Conservation (phyloP, 805 yeast species). For the Ogataea kodamae region DNA sequence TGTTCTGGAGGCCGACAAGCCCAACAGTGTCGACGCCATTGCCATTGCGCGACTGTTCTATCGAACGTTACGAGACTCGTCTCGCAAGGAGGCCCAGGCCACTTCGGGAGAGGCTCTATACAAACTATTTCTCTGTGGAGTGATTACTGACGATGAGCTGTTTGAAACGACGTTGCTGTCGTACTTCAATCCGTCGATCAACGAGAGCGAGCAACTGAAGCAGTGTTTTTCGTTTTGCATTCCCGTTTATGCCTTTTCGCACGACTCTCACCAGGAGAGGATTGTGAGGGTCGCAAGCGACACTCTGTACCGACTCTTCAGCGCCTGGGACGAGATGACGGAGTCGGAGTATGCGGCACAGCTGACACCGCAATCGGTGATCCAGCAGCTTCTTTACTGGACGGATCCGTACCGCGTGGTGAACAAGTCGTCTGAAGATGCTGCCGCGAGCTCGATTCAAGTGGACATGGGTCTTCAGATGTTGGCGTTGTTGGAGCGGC, state of each 20-base stretch:
- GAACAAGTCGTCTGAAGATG: slow-evolving; percentile 40
- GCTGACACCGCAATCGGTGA: slow-evolving; percentile 47
- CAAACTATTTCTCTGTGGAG: slow-evolving; percentile 74
- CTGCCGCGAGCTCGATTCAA: slow-evolving; percentile 47
- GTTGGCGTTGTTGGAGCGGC: slow-evolving; percentile 43
- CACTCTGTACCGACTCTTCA: slow-evolving; percentile 56
- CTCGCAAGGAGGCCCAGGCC: slow-evolving; percentile 66
- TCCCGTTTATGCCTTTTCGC: slow-evolving; percentile 84
- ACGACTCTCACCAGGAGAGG: slow-evolving; percentile 63
- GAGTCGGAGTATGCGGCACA: slow-evolving; percentile 30
- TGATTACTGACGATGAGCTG: slow-evolving; percentile 65
- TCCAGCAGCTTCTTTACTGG: slow-evolving; percentile 78
- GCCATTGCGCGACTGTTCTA: slow-evolving; percentile 69
- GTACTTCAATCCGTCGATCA: slow-evolving; percentile 69
- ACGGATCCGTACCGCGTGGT: slow-evolving; percentile 74
- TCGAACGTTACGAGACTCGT: slow-evolving; percentile 54
- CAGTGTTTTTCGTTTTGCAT: slow-evolving; percentile 84
- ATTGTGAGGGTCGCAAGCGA: slow-evolving; percentile 64
- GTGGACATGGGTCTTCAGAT: slow-evolving; percentile 53
- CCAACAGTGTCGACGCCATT: slow-evolving; percentile 58
- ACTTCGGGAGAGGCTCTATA: slow-evolving; percentile 83
- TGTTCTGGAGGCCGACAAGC: slow-evolving; percentile 52
- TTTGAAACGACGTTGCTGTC: slow-evolving; percentile 67
- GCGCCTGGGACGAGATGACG: slow-evolving; percentile 37
- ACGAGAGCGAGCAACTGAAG: slow-evolving; percentile 59